A percentile compares a stretch with the other conserved stretches of the same genome.
Evolutionary conservation across 768 basidiomycete genomes (phyloP).

Genomic region (Megacollybia marginata): DNA sequence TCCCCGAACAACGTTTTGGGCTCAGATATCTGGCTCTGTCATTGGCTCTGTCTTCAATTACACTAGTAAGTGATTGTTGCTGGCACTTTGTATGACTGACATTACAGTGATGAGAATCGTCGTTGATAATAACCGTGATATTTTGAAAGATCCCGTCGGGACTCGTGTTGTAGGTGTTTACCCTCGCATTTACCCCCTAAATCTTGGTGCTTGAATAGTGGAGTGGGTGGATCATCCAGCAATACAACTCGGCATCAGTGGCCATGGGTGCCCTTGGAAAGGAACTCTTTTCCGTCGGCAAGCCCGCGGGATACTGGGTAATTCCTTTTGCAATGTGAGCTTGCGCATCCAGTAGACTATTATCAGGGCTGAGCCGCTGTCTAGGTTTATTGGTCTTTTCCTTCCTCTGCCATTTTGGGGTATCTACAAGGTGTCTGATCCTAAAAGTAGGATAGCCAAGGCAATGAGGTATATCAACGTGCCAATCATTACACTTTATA

Average conservation of each 20-base stretch:
- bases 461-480: conserved; percentile 36
- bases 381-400: conserved; percentile 37
- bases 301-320: conserved; percentile 34
- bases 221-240: conserved; percentile 48
- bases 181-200: not conserved
- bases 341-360: not conserved
- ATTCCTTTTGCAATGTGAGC: conserved; percentile 39
- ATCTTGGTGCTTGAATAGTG: conserved; percentile 19
- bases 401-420: conserved; percentile 44
- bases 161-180: conserved; percentile 31
- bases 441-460: conserved; percentile 22
- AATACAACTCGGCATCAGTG: conserved; percentile 46
- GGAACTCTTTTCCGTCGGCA: conserved; percentile 43
- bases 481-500: conserved; percentile 35
- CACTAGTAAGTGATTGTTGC: conserved; percentile 25
- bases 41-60: conserved; percentile 46
- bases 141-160: conserved; percentile 39
- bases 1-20: conserved; percentile 38
- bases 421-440: conserved; percentile 28
- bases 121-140: conserved; percentile 35
- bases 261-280: conserved; percentile 49
- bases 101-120: conserved; percentile 40
- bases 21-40: conserved; percentile 43
- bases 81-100: not conserved
- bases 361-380: not conserved